Percentiles rank a stretch among this genome's conserved stretches.
phyloP scores from a whole-genome alignment of 1,139 yeast species.

The Geotrichum histeridarum region DNA sequence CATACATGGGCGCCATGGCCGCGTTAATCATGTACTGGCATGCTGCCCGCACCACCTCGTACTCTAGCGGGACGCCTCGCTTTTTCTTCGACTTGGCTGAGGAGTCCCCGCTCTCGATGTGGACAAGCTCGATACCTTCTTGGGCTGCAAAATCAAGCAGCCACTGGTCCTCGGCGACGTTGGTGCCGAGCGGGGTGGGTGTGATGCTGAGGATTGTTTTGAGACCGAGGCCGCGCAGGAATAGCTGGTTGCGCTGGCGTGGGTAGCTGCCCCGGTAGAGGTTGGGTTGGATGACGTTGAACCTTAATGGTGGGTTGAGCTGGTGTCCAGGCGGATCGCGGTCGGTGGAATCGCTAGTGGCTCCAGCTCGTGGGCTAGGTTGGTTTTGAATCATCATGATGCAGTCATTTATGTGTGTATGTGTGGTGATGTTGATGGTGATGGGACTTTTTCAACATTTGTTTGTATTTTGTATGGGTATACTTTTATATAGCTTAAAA shows the following conservation, averaged over 20 bases:
- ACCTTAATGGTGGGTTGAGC: slow-evolving; percentile 65
- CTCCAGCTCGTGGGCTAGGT: neutral
- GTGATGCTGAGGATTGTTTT: slow-evolving; percentile 74
- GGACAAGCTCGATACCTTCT: slow-evolving; percentile 51
- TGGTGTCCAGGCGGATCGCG: neutral
- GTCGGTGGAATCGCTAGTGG: neutral
- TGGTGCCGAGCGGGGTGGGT: slow-evolving; percentile 54
- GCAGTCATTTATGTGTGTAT: neutral
- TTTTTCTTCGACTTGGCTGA: slow-evolving; percentile 35
- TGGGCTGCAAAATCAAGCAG: slow-evolving; percentile 48
- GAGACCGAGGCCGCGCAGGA: slow-evolving; percentile 59
- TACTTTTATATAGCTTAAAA: neutral
- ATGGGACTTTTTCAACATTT: too few relatives aligned
- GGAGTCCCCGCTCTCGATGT: slow-evolving; percentile 56
- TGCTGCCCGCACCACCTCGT: slow-evolving; percentile 54
- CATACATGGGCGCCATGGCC: slow-evolving; percentile 62
- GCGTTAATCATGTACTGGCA: slow-evolving; percentile 56
- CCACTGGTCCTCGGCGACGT: slow-evolving; percentile 38
- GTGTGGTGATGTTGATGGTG: neutral
- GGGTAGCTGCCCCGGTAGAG: slow-evolving; percentile 87
- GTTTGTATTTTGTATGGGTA: too few relatives aligned
- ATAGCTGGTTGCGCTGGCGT: slow-evolving; percentile 65
- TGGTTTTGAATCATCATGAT: too few relatives aligned
- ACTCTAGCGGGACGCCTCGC: slow-evolving; percentile 65
- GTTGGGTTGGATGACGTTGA: slow-evolving; percentile 62